Base-by-base conservation (phyloP, 2,329 filamentous ascomycete species). In the Colletotrichum kahawae region DNA sequence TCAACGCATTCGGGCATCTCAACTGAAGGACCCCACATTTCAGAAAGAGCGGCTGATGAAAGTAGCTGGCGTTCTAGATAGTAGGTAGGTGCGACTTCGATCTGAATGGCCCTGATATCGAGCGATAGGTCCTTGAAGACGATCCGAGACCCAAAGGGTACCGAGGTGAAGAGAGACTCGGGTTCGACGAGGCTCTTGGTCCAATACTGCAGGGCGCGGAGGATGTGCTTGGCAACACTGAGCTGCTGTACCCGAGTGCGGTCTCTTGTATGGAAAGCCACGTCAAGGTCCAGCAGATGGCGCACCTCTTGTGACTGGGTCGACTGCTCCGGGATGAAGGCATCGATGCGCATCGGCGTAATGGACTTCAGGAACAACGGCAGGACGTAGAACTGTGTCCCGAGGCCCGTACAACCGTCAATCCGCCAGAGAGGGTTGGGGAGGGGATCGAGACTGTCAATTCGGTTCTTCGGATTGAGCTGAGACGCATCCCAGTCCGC, bases 381-480 rank as follows among this genome's bases (percentile, higher is more conserved):
- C 5, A 91, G 79, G 33, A 86, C 87, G 79, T 89, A 92, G 78
- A 88, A 90, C 79, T 92, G 90, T 13, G 88, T 91, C 6, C 90
- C 91, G 70, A 90, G 85, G 21, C 87, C 88, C 27, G 89, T 88
- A 78, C 87, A 90, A 64, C 91, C 90, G 77, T 92, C 90, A 63
- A 93, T 88, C 38, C 89, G 86, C 90, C 91, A 93, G 9, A 89
- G 81, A 3, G 90, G 86, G 1, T 82, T 78, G 16, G 78, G 65
- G 3, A 86, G 85, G 9, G 84, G 81, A 4, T 85, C 86, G 18
- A 92, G 86, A 76, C 89, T 91, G 79, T 92, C 87, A 79, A 92
- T 89, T 74, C 90, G 87, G 78, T 92, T 92, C 80, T 90, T 91
- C 9, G 90, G 91, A 76, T 92, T 92, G 56, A 92, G 83, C 54